Conservation (phyloP, 106 monocot genomes). For the Dendrobium huoshanense region DNA sequence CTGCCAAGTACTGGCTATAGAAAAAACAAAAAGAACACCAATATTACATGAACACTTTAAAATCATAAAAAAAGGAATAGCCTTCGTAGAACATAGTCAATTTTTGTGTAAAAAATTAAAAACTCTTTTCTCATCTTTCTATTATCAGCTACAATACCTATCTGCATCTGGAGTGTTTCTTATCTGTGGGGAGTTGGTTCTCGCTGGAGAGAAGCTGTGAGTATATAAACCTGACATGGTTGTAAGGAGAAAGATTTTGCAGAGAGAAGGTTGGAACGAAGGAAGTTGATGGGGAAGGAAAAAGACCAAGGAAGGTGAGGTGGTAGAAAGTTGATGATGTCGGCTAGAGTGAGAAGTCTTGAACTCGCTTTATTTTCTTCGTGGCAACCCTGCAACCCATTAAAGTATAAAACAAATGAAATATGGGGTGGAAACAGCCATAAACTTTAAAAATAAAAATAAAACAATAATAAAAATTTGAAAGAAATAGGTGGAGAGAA, state of each 20-base stretch:
- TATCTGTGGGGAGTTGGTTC: constrained; percentile 71
- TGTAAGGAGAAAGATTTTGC: constrained; percentile 4
- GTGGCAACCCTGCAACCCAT: too few species aligned
- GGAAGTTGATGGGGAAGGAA: background rate
- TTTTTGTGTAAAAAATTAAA: background rate
- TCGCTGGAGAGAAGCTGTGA: constrained; percentile 79
- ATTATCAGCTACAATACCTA: constrained; percentile 28
- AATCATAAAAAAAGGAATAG: background rate
- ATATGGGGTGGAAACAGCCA: too few species aligned
- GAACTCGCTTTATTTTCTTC: too few species aligned
- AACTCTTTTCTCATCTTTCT: background rate
- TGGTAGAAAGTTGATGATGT: constrained; percentile 8
- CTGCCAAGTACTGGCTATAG: constrained; percentile 86
- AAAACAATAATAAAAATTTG: too few species aligned
- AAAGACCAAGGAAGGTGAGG: background rate
- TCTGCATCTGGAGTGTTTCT: constrained; percentile 64
- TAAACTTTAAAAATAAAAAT: too few species aligned
- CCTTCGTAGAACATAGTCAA: too few species aligned
- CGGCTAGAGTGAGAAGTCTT: too few species aligned
- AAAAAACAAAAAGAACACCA: constrained; percentile 10
- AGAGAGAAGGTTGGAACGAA: constrained; percentile 7
- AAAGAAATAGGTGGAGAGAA: too few species aligned
- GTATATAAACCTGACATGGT: constrained; percentile 78
- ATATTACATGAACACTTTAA: constrained; percentile 2
- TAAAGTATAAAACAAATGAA: too few species aligned